Base-by-base conservation (phyloP, 2,329 filamentous ascomycete species). In the Claviceps sp. region DNA sequence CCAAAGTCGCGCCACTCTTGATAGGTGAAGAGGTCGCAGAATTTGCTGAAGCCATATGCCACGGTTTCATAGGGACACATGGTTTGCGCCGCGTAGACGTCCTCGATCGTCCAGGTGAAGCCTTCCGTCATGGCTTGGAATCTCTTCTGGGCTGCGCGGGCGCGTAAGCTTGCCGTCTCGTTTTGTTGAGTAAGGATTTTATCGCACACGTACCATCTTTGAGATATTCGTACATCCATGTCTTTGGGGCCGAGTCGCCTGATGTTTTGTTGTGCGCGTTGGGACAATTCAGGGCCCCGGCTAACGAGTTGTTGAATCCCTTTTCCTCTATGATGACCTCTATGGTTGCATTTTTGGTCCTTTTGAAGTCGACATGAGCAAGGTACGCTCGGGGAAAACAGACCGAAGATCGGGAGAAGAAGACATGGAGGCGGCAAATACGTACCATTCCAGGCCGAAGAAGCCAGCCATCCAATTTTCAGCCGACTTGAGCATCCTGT, bases 401-500 rank as follows among this genome's bases (percentile, higher is more conserved):
- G 38, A 16, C 14, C 14, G 38, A n/a, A 40, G 13, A 16, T 18
- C 5, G 5, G 38, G 38, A 40, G 13, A n/a, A 2, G 7, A 22
- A 13, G 20, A 16, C 16, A 14, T 14, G 5, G 24, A 11, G 30
- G 3, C 18, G 3, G 11, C 7, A 8, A 9, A 8, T 26, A 5
- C 66, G 36, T 59, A 74, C 72, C 85, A 89, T 47, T 84, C 77
- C 0, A 88, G 73, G 0, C 85, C 85, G 61, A 89, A 89, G 69
- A 89, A 89, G 0, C 86, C 86, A 5, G 85, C 82, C 62, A 89
- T 69, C 66, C 88, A 89, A 65, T 89, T 85, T 65, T 89, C 85
- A 3, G 85, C 85, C 41, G 77, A 84, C 63, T 89, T 82, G 22
- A 85, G 70, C 85, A 89, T 89, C 24, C 86, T 79, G 61, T 87